Percentiles rank a stretch among this genome's conserved stretches.
Evolutionary conservation across 169 alveolate genomes (phyloP).

Genomic region (Pseudocohnilembus persalinus): DNA sequence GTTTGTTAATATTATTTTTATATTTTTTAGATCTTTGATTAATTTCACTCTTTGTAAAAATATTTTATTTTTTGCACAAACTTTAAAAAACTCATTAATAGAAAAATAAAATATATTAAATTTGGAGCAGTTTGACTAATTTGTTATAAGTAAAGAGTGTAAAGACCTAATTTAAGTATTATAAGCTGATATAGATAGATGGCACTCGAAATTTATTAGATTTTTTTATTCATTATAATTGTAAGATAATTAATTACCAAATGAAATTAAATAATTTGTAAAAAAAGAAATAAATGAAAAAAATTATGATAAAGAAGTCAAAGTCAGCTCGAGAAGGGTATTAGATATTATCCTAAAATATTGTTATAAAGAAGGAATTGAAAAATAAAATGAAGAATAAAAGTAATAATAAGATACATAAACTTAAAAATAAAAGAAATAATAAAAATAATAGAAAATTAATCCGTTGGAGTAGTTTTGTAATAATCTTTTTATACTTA

Average conservation of each 20-base stretch:
- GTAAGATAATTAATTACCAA: neutral
- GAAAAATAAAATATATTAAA: too few species aligned
- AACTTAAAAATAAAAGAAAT: too few species aligned
- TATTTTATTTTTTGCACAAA: neutral
- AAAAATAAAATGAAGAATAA: neutral
- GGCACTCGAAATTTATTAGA: neutral
- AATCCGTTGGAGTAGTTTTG: neutral
- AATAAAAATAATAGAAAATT: too few species aligned
- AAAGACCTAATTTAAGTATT: neutral
- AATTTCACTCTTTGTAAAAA: neutral
- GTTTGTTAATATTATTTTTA: neutral
- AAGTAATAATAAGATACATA: too few species aligned
- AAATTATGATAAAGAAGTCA: too few species aligned
- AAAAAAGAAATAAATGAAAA: neutral
- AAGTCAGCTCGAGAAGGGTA: neutral
- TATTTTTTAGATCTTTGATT: neutral
- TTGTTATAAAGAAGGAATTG: neutral
- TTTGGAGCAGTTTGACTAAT: too few species aligned
- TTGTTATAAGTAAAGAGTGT: neutral
- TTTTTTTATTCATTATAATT: neutral
- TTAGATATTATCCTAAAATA: neutral
- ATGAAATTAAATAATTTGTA: neutral
- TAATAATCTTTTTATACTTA: too few species aligned
- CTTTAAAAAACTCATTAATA: neutral
- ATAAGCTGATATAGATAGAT: neutral